Evolutionary conservation across 495 filamentous ascomycete genomes (phyloP), one percentile per base, ranked within the genome.

Genomic region (Penicillium tannophilum): DNA sequence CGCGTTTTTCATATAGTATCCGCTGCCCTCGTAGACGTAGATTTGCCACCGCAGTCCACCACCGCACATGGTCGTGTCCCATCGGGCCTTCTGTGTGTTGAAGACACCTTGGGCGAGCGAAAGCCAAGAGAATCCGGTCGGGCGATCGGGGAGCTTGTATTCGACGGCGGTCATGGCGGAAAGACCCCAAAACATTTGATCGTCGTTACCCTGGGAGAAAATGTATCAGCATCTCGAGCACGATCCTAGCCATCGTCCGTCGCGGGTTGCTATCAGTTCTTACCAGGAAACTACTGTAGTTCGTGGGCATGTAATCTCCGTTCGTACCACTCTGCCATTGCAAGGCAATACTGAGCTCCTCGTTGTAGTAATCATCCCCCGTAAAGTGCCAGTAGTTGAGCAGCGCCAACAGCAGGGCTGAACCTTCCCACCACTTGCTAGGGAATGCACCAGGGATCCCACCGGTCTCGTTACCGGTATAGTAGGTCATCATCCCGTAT

Each of bases 11-110:
- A 88, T 88, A 66, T 84, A 80, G 72, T 87, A 94, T 28, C 91
- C 91, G 23, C 30, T 47, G 30, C 77, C 85, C 70, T 92, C 89
- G 72, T 88, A 90, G 5, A 77, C 70, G 64, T 82, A 90, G 55
- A 92, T 86, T 71, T 93, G 90, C 91, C 91, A 94, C 54, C 85
- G 77, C 41, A 94, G 67, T 0, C 91, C 91, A n/a, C 91, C 91
- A 42, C 79, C 80, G 70, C 91, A 96, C 0, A 76, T 79, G 1
- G 55, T 50, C 10, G 72, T 70, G 52, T 91, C 71, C 90, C 90
- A 93, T 33, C 88, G 77, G 0, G 63, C 58, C 17, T 69, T 80
- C 56, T 82, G 84, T 50, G 78, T 72, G 72, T 89, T 87, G 72
- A 88, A 90, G 12, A 75, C 74, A 20, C 67, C 73, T 28, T 72